Percentiles rank a stretch among this genome's conserved stretches.
Conservation (phyloP, 2,329 filamentous ascomycete genomes). For the Apiospora malaysiana region DNA sequence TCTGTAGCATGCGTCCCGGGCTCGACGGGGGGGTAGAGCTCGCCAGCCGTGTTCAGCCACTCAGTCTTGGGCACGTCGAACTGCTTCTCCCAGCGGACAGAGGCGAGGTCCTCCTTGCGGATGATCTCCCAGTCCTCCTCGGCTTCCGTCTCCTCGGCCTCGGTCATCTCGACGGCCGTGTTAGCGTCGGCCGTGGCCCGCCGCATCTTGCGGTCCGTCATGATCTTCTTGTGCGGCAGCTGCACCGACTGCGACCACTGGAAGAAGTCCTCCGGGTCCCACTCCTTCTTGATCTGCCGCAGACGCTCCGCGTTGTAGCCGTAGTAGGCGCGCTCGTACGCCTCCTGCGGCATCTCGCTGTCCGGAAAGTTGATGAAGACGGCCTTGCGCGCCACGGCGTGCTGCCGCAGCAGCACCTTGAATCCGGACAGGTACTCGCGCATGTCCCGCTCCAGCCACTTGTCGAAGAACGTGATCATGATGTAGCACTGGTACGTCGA, state of each 20-base stretch:
- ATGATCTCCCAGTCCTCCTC: background rate
- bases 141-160: background rate
- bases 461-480: slow-evolving; percentile 39
- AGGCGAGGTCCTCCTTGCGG: background rate
- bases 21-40: background rate
- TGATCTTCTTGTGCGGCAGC: slow-evolving; percentile 19
- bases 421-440: slow-evolving; percentile 30
- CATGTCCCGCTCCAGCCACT: slow-evolving; percentile 41
- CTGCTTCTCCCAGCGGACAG: background rate
- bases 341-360: background rate
- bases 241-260: slow-evolving; percentile 35
- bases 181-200: too few relatives aligned
- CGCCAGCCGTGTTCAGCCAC: background rate
- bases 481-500: slow-evolving; percentile 38
- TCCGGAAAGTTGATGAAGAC: slow-evolving; percentile 42
- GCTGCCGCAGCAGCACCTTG: slow-evolving; percentile 30
- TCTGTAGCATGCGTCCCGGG: background rate
- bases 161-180: too few relatives aligned
- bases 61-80: background rate
- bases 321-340: slow-evolving; percentile 39
- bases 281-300: slow-evolving; percentile 35
- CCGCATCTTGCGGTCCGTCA: too few relatives aligned
- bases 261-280: slow-evolving; percentile 38
- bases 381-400: slow-evolving; percentile 32
- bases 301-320: slow-evolving; percentile 36